A percentile compares a stretch with the other conserved stretches of the same genome.
These are phyloP conservation scores for Manihot esculenta DNA, from an alignment of 441 rosid species.

Conservation along the genomic window DNA sequence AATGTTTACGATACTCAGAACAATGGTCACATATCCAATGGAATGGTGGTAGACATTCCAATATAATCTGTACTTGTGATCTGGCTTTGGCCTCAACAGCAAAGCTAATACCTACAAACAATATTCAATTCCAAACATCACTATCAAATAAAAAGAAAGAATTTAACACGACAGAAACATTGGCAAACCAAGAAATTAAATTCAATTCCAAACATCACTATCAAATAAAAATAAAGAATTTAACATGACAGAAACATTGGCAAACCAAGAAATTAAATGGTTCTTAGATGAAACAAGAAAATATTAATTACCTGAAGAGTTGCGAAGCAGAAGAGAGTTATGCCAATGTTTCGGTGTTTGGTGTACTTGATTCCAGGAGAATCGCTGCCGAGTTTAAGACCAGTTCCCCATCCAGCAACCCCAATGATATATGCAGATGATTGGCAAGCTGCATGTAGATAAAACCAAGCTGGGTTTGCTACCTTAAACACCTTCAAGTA, in stretches of 20 bases:
- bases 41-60: slow-evolving; percentile 63
- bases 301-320: slow-evolving; percentile 49
- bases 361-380: slow-evolving; percentile 30
- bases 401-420: slow-evolving; percentile 51
- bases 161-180: too few species aligned
- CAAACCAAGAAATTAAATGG: background rate
- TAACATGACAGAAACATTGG: too few species aligned
- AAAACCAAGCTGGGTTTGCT: slow-evolving; percentile 55
- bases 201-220: background rate
- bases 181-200: background rate
- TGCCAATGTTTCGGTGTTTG: slow-evolving; percentile 44
- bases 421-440: slow-evolving; percentile 42
- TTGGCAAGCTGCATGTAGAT: slow-evolving; percentile 46
- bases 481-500: slow-evolving; percentile 45
- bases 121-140: too few species aligned
- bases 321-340: slow-evolving; percentile 43
- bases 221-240: too few species aligned
- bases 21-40: slow-evolving; percentile 44
- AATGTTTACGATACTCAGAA: slow-evolving; percentile 40
- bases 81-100: slow-evolving; percentile 54
- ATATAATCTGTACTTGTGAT: slow-evolving; percentile 51
- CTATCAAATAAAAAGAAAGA: too few species aligned
- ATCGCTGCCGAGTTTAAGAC: slow-evolving; percentile 41
- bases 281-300: background rate
- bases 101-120: slow-evolving; percentile 48